Evolutionary conservation across 2,329 filamentous ascomycete genomes (phyloP), one percentile per base, ranked within the genome.

Genomic region (Aaosphaeria pasadenensis): DNA sequence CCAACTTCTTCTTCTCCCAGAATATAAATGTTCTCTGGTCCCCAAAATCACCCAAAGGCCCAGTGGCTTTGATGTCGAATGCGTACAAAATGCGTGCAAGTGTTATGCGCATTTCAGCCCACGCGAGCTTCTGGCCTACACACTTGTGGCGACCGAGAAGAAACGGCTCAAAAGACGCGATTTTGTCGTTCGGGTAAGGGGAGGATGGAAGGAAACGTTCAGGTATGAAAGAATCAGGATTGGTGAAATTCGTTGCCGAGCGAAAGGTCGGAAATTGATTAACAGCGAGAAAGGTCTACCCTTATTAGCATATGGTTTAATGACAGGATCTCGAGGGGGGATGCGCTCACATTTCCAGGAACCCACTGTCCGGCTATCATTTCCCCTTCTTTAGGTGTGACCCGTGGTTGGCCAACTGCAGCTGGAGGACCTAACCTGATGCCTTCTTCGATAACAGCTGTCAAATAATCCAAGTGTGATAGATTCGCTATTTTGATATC

Each of bases 51-150:
- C 55, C 51, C 0, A 35, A 24, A 29, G 50, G 4, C 13, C 42
- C 31, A 7, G 59, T 46, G 6, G 39, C 53, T 13, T 56, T 29
- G 1, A 64, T 9, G 53, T 76, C 70, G 46, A 75, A 76, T 1
- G 59, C 58, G 56, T 60, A 75, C 4, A 75, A 31, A 31, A 75
- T 36, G 47, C 69, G 70, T 3, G 72, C 62, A 17, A 76, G 48
- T 2, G 72, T 66, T 3, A 75, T 39, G 4, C 63, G 54, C 61
- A 69, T 65, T 43, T 67, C 63, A 1, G 54, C 58, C 39, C 63
- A 67, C 0, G 68, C 67, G 11, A 63, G 24, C 11, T 55, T 58
- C 49, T 56, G 46, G 0, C 65, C 66, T 6, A 66, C 52, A 38
- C 65, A 69, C 6, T 45, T 54, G 35, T 65, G 54, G 17, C 63